phyloP scores from a whole-genome alignment of 257 asterid genomes.

The Solanum chmielewskii region DNA sequence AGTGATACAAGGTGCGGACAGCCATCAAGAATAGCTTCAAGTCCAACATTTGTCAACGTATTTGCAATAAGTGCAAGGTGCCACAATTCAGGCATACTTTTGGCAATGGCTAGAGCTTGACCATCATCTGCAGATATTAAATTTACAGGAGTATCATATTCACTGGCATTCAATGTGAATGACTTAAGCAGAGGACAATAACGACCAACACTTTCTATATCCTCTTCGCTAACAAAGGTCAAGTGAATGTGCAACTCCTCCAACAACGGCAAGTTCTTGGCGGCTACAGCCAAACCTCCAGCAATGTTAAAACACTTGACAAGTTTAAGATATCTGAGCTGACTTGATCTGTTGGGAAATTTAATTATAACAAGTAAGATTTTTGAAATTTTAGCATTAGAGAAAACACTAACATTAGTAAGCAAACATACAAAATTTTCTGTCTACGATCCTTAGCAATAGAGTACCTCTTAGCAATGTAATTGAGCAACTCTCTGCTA shows the following conservation, averaged over 20 bases:
- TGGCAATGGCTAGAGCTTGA: no score
- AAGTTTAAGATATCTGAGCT: conserved; percentile 21
- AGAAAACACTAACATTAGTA: no score
- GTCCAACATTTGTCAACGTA: no score
- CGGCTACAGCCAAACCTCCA: conserved; percentile 9
- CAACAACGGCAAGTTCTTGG: conserved; percentile 8
- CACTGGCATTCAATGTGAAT: neutral
- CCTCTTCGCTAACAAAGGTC: conserved; percentile 1
- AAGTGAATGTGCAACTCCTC: conserved; percentile 27
- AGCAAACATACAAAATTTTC: no score
- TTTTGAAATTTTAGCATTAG: no score
- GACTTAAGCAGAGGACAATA: conserved; percentile 25
- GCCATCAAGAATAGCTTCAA: no score
- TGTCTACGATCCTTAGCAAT: no score
- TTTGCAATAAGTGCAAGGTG: no score
- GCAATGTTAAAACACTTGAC: neutral
- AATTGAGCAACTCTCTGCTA: neutral
- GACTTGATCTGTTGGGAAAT: conserved; percentile 3
- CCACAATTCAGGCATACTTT: no score
- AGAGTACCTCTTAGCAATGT: neutral
- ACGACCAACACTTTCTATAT: conserved; percentile 20
- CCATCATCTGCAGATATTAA: no score
- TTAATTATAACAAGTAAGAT: no score
- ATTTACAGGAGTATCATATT: neutral
- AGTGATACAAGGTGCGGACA: no score